Percentiles rank a stretch among this genome's conserved stretches.
These are phyloP conservation scores for sorghum (Sorghum bicolor) DNA, from an alignment of 176 grass and related monocot species.

Conservation along the genomic window DNA sequence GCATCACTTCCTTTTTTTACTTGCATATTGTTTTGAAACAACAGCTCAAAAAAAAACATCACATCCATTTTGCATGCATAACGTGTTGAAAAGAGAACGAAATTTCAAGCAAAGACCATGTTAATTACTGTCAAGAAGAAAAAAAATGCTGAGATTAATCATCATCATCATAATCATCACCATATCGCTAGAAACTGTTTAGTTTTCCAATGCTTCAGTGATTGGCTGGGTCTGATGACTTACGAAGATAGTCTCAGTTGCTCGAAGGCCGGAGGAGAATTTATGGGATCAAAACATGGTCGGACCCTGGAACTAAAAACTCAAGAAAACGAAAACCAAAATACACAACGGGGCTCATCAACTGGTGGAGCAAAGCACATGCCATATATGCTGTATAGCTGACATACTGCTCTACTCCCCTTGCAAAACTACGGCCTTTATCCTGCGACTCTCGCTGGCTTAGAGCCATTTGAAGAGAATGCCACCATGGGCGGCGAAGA, in stretches of 20 bases:
- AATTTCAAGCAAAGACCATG: background rate
- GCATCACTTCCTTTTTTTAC: background rate
- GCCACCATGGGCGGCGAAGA: conserved; percentile 80
- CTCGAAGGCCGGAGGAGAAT: background rate
- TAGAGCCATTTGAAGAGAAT: conserved; percentile 75
- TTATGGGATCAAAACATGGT: conserved; percentile 31
- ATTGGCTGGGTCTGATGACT: background rate
- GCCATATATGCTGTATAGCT: background rate
- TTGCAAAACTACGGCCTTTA: conserved; percentile 3
- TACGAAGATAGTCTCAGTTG: background rate
- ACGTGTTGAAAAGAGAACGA: background rate
- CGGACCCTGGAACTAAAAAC: background rate
- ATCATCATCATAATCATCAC: conserved; percentile 1
- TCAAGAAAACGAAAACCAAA: background rate
- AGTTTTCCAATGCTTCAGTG: background rate
- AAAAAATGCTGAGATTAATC: conserved; percentile 1
- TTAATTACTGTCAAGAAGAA: background rate
- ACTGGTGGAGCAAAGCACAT: conserved; percentile 26
- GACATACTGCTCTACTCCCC: background rate
- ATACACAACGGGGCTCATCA: conserved; percentile 11
- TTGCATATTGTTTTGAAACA: background rate
- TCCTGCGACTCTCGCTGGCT: background rate
- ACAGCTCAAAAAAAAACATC: background rate
- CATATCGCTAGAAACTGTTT: background rate
- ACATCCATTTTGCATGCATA: background rate